A percentile compares a stretch with the other conserved stretches of the same genome.
phyloP scores from a whole-genome alignment of 1,284 basidiomycete species.

The Apiotrichum laibachii region DNA sequence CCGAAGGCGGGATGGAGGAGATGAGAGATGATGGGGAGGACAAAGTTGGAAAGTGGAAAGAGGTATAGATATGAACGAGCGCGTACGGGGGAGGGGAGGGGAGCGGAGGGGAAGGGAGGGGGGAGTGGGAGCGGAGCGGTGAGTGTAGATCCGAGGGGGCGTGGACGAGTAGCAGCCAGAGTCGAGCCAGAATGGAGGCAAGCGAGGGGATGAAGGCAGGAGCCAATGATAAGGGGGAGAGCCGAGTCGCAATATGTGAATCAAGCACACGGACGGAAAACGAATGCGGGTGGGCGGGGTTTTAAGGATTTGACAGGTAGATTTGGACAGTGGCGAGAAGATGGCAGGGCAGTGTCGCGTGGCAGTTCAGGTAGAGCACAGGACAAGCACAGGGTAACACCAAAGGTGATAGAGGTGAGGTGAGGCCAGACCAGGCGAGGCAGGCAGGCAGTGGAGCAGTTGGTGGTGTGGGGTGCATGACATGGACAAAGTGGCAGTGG shows the following conservation, averaged over 20 bases:
- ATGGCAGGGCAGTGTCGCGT: too few species aligned
- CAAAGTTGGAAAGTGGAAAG: background rate
- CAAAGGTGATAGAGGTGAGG: too few species aligned
- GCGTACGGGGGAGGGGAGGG: background rate
- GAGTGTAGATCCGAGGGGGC: background rate
- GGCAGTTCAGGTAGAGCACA: too few species aligned
- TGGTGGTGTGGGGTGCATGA: too few species aligned
- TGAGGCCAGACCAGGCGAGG: too few species aligned
- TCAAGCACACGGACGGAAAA: background rate
- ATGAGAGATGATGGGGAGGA: background rate
- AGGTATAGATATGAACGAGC: background rate
- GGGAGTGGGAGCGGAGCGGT: background rate
- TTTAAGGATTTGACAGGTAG: too few species aligned
- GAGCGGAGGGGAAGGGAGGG: too few species aligned
- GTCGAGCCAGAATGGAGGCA: background rate
- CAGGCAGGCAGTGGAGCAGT: too few species aligned
- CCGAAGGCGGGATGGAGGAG: background rate
- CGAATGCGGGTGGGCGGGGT: too few species aligned
- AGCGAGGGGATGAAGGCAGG: background rate
- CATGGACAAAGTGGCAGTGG: background rate
- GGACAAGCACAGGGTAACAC: too few species aligned
- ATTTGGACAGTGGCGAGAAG: too few species aligned
- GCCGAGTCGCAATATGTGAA: background rate
- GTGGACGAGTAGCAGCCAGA: background rate
- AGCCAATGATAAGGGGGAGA: constrained; percentile 4